Evolutionary conservation across 2,329 filamentous ascomycete genomes (phyloP).

Genomic region (Claviceps paspali): DNA sequence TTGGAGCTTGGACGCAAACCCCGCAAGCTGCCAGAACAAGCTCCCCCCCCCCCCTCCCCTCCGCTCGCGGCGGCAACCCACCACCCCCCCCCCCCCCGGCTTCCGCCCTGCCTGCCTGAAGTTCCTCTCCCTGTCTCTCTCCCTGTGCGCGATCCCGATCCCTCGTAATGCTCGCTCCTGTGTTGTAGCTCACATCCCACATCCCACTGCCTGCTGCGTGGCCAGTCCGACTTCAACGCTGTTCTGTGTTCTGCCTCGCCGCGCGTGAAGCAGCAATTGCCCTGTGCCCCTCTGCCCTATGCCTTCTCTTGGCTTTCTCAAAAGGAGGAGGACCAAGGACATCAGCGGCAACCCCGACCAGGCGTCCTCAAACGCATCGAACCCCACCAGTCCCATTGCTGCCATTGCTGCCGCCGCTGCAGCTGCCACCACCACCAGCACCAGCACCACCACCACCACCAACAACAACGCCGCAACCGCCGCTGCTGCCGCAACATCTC

Average conservation of each 20-base stretch:
- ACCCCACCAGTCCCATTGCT: constrained; percentile 49
- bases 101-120: too few relatives aligned
- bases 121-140: too few relatives aligned
- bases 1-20: too few relatives aligned
- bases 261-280: constrained; percentile 7
- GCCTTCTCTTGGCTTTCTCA: constrained; percentile 91
- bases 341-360: constrained; percentile 56
- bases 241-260: constrained; percentile 1
- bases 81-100: too few relatives aligned
- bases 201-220: background rate
- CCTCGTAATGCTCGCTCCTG: too few relatives aligned
- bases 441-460: background rate
- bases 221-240: constrained; percentile 1
- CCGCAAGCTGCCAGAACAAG: too few relatives aligned
- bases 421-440: background rate
- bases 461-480: background rate
- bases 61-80: too few relatives aligned
- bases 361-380: constrained; percentile 49
- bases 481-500: constrained; percentile 21
- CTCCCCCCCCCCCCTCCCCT: too few relatives aligned
- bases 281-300: constrained; percentile 88
- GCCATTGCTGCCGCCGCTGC: constrained; percentile 15
- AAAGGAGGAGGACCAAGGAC: constrained; percentile 98
- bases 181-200: too few relatives aligned
- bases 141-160: too few relatives aligned